Conservation (phyloP, 352 stramenopile species). For the Globisporangium viniferum region DNA sequence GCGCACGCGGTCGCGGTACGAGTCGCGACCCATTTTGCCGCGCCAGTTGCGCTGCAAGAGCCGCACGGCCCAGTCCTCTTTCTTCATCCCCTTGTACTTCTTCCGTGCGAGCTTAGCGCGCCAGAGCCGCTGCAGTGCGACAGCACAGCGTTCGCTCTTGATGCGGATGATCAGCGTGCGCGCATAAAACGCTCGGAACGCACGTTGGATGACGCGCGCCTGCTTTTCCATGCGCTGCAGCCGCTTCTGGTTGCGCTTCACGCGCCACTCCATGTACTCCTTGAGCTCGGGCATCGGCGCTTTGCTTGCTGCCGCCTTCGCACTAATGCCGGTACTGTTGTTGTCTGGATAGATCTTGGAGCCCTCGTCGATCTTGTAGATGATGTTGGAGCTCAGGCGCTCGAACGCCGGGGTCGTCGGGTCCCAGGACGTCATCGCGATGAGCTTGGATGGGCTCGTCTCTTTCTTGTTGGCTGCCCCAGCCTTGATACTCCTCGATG, state of each 20-base stretch:
- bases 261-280: conserved; percentile 96
- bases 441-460: conserved; percentile 24
- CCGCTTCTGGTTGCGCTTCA: conserved; percentile 92
- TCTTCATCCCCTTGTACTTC: conserved; percentile 73
- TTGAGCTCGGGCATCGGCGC: conserved; percentile 74
- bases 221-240: conserved; percentile 84
- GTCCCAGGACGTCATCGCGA: conserved; percentile 52
- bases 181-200: conserved; percentile 87
- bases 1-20: conserved; percentile 68
- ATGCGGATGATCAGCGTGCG: conserved; percentile 78
- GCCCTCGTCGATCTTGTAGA: conserved; percentile 80
- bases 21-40: conserved; percentile 84
- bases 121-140: conserved; percentile 87
- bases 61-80: conserved; percentile 87
- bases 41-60: conserved; percentile 91
- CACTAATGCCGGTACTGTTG: background rate
- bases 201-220: conserved; percentile 86
- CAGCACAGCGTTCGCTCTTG: conserved; percentile 67
- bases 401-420: conserved; percentile 84
- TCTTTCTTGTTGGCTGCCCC: background rate
- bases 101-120: conserved; percentile 77
- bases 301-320: background rate
- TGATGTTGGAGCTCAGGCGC: conserved; percentile 76
- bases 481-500: background rate
- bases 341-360: conserved; percentile 85